Conservation (phyloP, 106 monocot species). For the Dioscorea zingiberensis region DNA sequence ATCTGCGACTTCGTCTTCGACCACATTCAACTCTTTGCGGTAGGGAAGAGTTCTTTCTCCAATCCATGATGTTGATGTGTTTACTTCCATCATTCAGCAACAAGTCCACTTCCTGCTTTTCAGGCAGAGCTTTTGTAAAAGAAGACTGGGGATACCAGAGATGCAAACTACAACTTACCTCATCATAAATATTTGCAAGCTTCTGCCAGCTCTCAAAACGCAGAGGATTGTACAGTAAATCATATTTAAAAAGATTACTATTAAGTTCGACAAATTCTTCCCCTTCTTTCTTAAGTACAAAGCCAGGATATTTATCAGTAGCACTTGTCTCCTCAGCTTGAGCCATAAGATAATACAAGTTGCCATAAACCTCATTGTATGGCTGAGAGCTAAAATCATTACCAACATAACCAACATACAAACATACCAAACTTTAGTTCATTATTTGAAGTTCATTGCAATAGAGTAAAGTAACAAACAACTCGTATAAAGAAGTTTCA, state of each 20-base stretch:
- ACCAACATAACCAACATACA: conserved; percentile 4
- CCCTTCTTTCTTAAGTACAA: conserved; percentile 92
- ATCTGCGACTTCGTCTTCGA: conserved; percentile 79
- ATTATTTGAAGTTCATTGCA: too few relatives aligned
- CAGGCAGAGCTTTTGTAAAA: neutral
- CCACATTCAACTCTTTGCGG: conserved; percentile 83
- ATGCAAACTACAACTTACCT: conserved; percentile 26
- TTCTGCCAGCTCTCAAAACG: conserved; percentile 99
- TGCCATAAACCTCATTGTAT: conserved; percentile 84
- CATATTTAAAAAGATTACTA: conserved; percentile 91
- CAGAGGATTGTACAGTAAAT: conserved; percentile 85
- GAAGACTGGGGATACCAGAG: neutral
- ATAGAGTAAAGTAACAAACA: too few relatives aligned
- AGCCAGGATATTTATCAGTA: conserved; percentile 87
- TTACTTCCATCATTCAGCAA: conserved; percentile 97
- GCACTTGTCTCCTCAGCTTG: conserved; percentile 96
- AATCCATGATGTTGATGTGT: conserved; percentile 73
- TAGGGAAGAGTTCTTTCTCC: conserved; percentile 63
- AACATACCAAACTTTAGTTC: conserved; percentile 2
- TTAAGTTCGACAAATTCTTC: conserved; percentile 95
- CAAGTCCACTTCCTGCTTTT: conserved; percentile 83
- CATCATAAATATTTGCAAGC: conserved; percentile 98
- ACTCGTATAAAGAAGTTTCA: neutral
- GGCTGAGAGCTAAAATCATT: conserved; percentile 41
- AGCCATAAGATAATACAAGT: conserved; percentile 81